Evolutionary conservation across 179 eudicot genomes (phyloP).

Genomic region (Amaranthus tricolor): DNA sequence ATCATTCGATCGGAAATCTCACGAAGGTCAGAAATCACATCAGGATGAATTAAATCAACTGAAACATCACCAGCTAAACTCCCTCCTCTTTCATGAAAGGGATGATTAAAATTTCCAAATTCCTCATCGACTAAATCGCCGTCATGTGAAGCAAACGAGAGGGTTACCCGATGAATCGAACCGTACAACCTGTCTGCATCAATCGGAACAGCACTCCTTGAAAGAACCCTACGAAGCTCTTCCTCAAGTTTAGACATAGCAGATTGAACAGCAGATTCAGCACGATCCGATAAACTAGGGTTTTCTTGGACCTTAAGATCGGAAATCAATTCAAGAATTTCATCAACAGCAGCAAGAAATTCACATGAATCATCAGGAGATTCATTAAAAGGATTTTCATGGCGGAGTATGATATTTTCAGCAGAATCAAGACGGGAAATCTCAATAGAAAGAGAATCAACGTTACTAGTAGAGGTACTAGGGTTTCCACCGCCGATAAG

Average conservation of each 20-base stretch:
- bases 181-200: slow-evolving; percentile 58
- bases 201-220: slow-evolving; percentile 43
- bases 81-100: slow-evolving; percentile 53
- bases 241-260: slow-evolving; percentile 88
- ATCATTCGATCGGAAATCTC: slow-evolving; percentile 80
- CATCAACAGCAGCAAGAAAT: slow-evolving; percentile 59
- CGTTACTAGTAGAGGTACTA: not conserved
- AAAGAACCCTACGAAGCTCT: slow-evolving; percentile 56
- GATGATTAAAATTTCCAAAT: slow-evolving; percentile 33
- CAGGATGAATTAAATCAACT: slow-evolving; percentile 54
- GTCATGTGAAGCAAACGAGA: slow-evolving; percentile 42
- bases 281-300: slow-evolving; percentile 46
- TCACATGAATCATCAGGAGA: slow-evolving; percentile 39
- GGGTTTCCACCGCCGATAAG: slow-evolving; percentile 10
- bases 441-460: not conserved
- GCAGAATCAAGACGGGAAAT: slow-evolving; percentile 34
- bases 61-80: slow-evolving; percentile 60
- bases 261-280: slow-evolving; percentile 64
- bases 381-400: slow-evolving; percentile 18
- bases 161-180: slow-evolving; percentile 45
- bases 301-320: slow-evolving; percentile 26
- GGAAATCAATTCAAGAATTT: slow-evolving; percentile 43
- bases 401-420: slow-evolving; percentile 50
- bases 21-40: slow-evolving; percentile 51
- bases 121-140: slow-evolving; percentile 38